Evolutionary conservation across 2,329 filamentous ascomycete genomes (phyloP).

Genomic region (Penicillium palitans): DNA sequence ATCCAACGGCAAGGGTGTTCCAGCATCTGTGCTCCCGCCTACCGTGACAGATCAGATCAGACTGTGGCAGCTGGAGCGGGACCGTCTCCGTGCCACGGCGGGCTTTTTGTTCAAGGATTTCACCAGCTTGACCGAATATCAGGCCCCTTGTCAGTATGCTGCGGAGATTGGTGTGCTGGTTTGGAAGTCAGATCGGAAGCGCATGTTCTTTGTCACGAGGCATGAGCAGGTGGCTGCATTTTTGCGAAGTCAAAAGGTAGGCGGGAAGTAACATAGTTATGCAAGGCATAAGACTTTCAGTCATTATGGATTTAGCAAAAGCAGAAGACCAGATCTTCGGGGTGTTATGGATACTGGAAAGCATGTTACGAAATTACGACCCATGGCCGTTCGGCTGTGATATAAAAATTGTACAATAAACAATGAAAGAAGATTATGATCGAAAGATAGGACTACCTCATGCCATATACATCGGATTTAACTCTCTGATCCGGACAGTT

Average conservation of each 20-base stretch:
- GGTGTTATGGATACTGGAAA: slow-evolving; percentile 13
- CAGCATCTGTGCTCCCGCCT: slow-evolving; percentile 74
- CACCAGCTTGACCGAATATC: slow-evolving; percentile 65
- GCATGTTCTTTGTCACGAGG: slow-evolving; percentile 88
- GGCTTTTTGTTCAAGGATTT: slow-evolving; percentile 94
- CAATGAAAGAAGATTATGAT: background rate
- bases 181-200: slow-evolving; percentile 77
- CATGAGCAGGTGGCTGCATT: slow-evolving; percentile 86
- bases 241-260: slow-evolving; percentile 61
- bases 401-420: slow-evolving; percentile 17
- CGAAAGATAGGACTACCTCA: background rate
- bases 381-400: background rate
- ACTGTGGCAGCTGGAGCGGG: slow-evolving; percentile 95
- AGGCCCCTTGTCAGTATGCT: slow-evolving; percentile 61
- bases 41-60: slow-evolving; percentile 97
- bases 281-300: background rate
- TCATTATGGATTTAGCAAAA: slow-evolving; percentile 1
- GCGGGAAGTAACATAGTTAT: background rate
- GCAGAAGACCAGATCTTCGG: background rate
- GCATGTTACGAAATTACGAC: slow-evolving; percentile 23
- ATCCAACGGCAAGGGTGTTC: slow-evolving; percentile 42
- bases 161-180: slow-evolving; percentile 86
- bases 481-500: too few relatives aligned
- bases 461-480: background rate
- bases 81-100: slow-evolving; percentile 79